Conservation (phyloP, 2,329 filamentous ascomycete genomes). For the Plectosphaerella sp. region DNA sequence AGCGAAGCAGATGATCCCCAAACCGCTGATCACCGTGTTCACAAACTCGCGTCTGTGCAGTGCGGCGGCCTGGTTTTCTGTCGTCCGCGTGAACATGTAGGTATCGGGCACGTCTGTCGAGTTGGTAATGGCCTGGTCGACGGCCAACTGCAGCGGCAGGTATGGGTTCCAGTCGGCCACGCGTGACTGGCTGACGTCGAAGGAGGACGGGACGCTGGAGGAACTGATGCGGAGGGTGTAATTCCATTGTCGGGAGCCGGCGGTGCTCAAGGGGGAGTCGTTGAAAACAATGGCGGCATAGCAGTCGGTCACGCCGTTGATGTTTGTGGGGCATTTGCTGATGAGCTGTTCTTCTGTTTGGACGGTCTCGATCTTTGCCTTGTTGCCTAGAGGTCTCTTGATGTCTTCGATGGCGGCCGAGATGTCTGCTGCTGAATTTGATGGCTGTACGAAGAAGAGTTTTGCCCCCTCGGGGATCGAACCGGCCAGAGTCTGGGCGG, state of each 20-base stretch:
- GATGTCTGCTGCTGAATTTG: background rate
- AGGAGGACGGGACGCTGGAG: background rate
- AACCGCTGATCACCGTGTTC: background rate
- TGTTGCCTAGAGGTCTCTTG: background rate
- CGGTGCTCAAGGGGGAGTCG: slow-evolving; percentile 20
- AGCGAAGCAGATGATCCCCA: slow-evolving; percentile 54
- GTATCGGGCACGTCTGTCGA: slow-evolving; percentile 1
- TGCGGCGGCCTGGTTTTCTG: background rate
- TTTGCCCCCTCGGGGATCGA: background rate
- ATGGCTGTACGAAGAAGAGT: background rate
- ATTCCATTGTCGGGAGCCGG: slow-evolving; percentile 18
- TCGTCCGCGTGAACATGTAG: slow-evolving; percentile 2
- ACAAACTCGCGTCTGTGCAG: background rate
- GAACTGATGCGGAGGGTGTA: slow-evolving; percentile 17
- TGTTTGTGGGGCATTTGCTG: slow-evolving; percentile 15
- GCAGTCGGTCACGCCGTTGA: slow-evolving; percentile 21
- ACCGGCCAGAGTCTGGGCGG: background rate
- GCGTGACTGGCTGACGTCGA: background rate
- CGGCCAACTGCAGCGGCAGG: background rate
- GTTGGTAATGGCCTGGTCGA: slow-evolving; percentile 4
- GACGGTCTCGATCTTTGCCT: background rate
- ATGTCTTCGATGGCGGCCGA: background rate
- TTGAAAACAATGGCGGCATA: slow-evolving; percentile 21
- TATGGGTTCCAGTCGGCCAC: background rate
- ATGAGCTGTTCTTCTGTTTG: slow-evolving; percentile 13